phyloP scores from a whole-genome alignment of 495 filamentous ascomycete genomes.

The Antarctomyces pellizariae region DNA sequence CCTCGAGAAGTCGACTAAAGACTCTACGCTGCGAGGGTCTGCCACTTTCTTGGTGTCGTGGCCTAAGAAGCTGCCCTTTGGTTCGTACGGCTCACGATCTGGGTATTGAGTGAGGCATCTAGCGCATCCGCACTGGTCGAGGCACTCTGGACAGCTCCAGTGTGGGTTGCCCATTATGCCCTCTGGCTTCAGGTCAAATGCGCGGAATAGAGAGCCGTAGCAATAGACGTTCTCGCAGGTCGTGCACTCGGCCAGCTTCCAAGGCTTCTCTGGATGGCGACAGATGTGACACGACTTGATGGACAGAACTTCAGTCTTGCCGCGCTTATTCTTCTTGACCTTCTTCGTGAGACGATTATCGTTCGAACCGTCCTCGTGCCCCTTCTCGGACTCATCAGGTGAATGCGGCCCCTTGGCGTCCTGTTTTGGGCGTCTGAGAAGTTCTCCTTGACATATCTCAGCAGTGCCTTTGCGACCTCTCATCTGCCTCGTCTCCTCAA shows the following conservation, averaged over 20 bases:
- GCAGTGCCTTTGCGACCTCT: slow-evolving; percentile 54
- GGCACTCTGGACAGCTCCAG: slow-evolving; percentile 79
- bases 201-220: slow-evolving; percentile 70
- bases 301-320: no score
- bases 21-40: slow-evolving; percentile 71
- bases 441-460: slow-evolving; percentile 72
- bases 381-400: slow-evolving; percentile 15
- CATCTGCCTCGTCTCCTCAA: slow-evolving; percentile 34
- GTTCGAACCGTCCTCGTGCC: slow-evolving; percentile 16
- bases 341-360: slow-evolving; percentile 22
- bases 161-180: slow-evolving; percentile 48
- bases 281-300: slow-evolving; percentile 69
- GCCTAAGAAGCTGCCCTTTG: slow-evolving; percentile 61
- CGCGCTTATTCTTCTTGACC: slow-evolving; percentile 19
- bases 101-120: slow-evolving; percentile 32
- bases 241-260: slow-evolving; percentile 61
- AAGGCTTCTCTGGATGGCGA: slow-evolving; percentile 42
- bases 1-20: slow-evolving; percentile 59
- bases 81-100: slow-evolving; percentile 40
- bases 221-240: slow-evolving; percentile 56
- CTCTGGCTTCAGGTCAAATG: slow-evolving; percentile 69
- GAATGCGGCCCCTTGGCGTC: no score
- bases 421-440: slow-evolving; percentile 48
- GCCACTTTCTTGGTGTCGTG: slow-evolving; percentile 75
- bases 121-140: slow-evolving; percentile 61